Evolutionary conservation across 345 rosid species (phyloP), one percentile per base, ranked within the genome.

Genomic region (Lumnitzera littorea): DNA sequence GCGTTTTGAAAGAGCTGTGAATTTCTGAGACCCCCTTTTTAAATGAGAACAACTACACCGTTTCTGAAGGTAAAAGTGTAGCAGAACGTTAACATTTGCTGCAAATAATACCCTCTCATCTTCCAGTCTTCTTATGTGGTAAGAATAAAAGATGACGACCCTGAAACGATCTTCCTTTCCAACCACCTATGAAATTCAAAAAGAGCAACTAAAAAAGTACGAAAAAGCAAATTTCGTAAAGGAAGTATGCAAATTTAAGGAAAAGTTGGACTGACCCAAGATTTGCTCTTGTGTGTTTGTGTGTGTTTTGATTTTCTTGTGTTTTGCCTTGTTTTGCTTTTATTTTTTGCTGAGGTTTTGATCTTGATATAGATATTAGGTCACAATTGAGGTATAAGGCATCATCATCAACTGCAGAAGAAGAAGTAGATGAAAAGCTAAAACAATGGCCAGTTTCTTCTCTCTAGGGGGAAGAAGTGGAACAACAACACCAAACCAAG

Each of bases 371-470:
- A 9, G 43, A 36, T 36, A 4, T 4, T 36, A 36, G 43, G 43
- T 36, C 10, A 7, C 43, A 36, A 36, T 36, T 36, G 43, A 36
- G 43, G 43, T 9, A 36, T 53, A 20, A 11, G 31, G 5, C 31
- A 27, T 14, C 29, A 53, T 9, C 27, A 27, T 11, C 58, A 41
- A 53, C 5, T 13, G 31, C 50, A 43, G 50, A 12, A 31, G 46
- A 61, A 55, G 56, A 15, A 23, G 58, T 9, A 46, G 51, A 8
- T 36, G 57, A 36, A 52, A 15, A 41, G 4, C 3, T 50, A 36
- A 31, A 46, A 29, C 20, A 50, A 78, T 78, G 83, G 77, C 83
- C 55, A 75, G 80, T 14, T 23, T 78, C 24, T 75, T 78, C 72
- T 72, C 83, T 12, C 60, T 78, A 75, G 74, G 75, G 20, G 72